Evolutionary conservation across 768 basidiomycete genomes (phyloP), one percentile per base, ranked within the genome.

Genomic region (Solioccasus polychromus): DNA sequence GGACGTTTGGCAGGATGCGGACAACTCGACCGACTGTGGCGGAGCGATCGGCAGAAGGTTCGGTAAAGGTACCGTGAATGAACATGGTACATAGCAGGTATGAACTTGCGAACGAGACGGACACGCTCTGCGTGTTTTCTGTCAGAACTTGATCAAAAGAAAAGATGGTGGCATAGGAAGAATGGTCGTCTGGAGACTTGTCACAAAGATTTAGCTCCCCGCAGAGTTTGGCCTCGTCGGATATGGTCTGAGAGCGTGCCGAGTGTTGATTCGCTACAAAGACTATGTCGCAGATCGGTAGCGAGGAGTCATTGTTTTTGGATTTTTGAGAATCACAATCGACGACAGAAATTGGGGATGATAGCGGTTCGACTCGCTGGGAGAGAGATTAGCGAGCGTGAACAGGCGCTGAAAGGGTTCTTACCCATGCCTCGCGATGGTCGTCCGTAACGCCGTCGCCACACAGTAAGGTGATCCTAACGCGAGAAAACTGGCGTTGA

Each of bases 51-150:
- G 7, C 11, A 4, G 11, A 25, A 22, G 36, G n/a, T 14, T 40
- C 8, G 28, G 40, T 25, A 22, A 36, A 53, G 29, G 35, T 11
- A 17, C 45, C 45, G 8, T 2, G 39, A 18, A 30, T 26, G 2
- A 53, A 29, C 28, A 17, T 12, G 18, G 42, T 53, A 14, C 19
- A 35, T n/a, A 53, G 26, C 9, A 15, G 28, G 34, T 14, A 14
- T 11, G 38, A 40, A 32, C 45, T 41, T 22, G 31, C 25, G 24
- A 54, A 49, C n/a, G 51, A 45, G 25, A 53, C n/a, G 11, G 52
- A 54, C 8, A 54, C 52, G 25, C 40, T 54, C 36, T 54, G 43
- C 15, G 36, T 54, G 28, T 35, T 38, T n/a, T 32, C 45, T 11
- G 42, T 35, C 35, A 43, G 12, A 1, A 29, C 12, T n/a, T 41